Percentiles rank a stretch among this genome's conserved stretches.
Evolutionary conservation across 148 eudicot genomes (phyloP).

Genomic region (Camellia lanceoleosa): DNA sequence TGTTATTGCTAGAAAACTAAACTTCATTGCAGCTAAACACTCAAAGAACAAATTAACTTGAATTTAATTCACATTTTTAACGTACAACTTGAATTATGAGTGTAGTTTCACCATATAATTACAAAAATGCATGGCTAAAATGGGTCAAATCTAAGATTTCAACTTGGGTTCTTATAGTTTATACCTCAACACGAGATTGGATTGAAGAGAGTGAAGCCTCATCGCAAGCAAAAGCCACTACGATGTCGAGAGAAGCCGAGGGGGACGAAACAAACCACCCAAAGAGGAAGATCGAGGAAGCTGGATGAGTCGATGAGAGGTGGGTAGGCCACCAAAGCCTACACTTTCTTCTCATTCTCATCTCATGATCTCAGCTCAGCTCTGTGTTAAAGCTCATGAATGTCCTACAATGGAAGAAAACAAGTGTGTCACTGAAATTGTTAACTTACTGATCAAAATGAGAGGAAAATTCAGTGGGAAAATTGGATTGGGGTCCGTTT

Average conservation of each 20-base stretch:
- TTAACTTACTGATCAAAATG: background rate
- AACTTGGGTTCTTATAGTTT: background rate
- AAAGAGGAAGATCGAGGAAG: slow-evolving; percentile 44
- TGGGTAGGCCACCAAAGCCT: slow-evolving; percentile 90
- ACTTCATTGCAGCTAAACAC: background rate
- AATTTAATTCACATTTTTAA: background rate
- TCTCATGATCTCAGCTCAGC: slow-evolving; percentile 16
- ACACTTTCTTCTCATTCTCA: slow-evolving; percentile 49
- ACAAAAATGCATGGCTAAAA: background rate
- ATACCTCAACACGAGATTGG: slow-evolving; percentile 45
- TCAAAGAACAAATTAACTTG: background rate
- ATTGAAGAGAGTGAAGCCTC: slow-evolving; percentile 35
- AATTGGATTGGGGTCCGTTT: background rate
- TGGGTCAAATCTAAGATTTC: background rate
- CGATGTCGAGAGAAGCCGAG: slow-evolving; percentile 54
- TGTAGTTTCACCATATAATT: background rate
- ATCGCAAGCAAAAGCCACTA: slow-evolving; percentile 68
- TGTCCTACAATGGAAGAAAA: background rate
- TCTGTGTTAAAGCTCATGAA: background rate
- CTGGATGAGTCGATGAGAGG: slow-evolving; percentile 30
- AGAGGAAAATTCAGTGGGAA: background rate
- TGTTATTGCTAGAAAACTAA: background rate
- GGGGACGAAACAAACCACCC: slow-evolving; percentile 79
- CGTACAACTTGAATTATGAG: background rate
- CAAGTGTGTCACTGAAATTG: background rate